Evolutionary conservation across 371 early-diverging fungal species (phyloP), one percentile per base, ranked within the genome.

Genomic region (Mucor saturninus): DNA sequence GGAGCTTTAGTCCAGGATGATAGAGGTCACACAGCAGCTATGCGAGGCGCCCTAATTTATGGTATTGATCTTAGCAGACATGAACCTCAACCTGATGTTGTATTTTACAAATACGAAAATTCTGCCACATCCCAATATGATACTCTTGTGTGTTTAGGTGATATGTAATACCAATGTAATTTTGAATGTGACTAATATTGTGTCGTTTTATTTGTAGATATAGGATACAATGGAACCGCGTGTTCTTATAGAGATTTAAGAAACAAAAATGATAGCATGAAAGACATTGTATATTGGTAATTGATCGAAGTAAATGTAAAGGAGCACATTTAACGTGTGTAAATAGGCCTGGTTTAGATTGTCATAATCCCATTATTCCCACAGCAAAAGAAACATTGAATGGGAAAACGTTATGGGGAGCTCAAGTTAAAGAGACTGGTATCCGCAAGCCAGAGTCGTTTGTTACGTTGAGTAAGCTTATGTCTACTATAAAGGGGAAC

Each of bases 51-150:
- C 14, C 2, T 56, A 6, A 31, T 37, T 1, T 62, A 56, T 32
- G 63, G 51, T 35, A 28, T 56, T 38, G 63, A 62, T 49, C 45
- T 38, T 6, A 62, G 55, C 11, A 39, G 56, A 30, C 55, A 49
- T 49, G 42, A 48, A 5, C 37, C 49, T 38, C 56, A 56, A 29
- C 15, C 63, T 13, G 63, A 62, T 56, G 49, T 62, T 14, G 32
- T 49, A 7, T 31, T 38, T 14, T 2, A 11, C 11, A 46, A 2
- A 21, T 46, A 21, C 9, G 1, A 42, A 6, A 32, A 29, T 9
- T 14, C 37, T 14, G 5, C 14, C 15, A 15, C 31, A n/a, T 45
- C 35, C 2, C 4, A 50, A 13, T 59, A 59, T 14, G n/a, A 48
- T 29, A 13, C 30, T 10, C 2, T 59, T 0, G 30, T 59, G 3